Base-by-base conservation (phyloP, 495 filamentous ascomycete genomes). In the Pyrenopolyporus hunteri region DNA sequence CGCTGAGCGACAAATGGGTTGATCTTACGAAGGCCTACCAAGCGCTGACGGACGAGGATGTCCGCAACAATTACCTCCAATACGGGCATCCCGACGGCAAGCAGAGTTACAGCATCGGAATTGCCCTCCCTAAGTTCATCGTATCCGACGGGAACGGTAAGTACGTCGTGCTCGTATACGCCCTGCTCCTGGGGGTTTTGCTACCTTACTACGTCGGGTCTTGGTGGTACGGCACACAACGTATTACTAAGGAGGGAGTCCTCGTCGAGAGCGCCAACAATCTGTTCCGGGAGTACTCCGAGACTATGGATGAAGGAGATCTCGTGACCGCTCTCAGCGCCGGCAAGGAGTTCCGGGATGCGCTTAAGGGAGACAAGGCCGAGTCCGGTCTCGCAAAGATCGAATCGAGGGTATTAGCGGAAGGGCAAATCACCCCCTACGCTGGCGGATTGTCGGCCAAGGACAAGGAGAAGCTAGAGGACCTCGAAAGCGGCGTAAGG, bases 211-310 rank as follows among this genome's bases (percentile, higher is more conserved):
- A 95, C 43, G 95, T 98, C 31, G 94, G 94, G 20, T 89, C 87
- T 28, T 98, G 94, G 94, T 98, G 94, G 94, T 98, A 98, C 72
- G 94, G 94, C 48, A 96, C 91, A 5, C 91, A 96, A 70, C 82
- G 87, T 42, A 82, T 90, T 70, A 97, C 94, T 14, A 94, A 91
- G 74, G 94, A 98, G 76, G 88, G 88, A 60, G 89, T 98, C 25
- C 80, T 96, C 31, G 87, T 96, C 51, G 90, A 92, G 63, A 97
- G 89, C 72, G 92, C 94, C 52, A 94, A 94, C 66, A 90, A 90
- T 52, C 85, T 98, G 32, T 97, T 98, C 82, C 86, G 85, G 53
- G 91, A 94, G 70, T 98, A 94, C 77, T 84, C 90, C 51, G 92
- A 97, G 22, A 80, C 85, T 55, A 89, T 92, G 58, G 82, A 88